A percentile compares a stretch with the other conserved stretches of the same genome.
Conservation (phyloP, 768 basidiomycete genomes). For the Termitomyces sp. region DNA sequence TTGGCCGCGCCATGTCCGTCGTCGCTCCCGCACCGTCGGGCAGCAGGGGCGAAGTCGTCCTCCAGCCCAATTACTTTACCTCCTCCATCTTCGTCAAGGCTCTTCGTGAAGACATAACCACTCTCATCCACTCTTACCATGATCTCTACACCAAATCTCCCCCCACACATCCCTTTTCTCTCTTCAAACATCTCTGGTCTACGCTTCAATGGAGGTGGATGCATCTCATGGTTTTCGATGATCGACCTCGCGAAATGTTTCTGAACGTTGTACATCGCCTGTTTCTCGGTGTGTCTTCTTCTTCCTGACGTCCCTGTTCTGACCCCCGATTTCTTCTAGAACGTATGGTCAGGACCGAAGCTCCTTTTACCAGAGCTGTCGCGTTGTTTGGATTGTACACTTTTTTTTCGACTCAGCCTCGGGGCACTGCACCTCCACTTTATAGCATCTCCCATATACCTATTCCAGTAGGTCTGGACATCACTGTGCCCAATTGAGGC, state of each 20-base stretch:
- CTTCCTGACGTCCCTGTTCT: background rate
- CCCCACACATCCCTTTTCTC: slow-evolving; percentile 46
- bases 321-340: slow-evolving; percentile 33
- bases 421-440: slow-evolving; percentile 43
- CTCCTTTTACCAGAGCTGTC: slow-evolving; percentile 49
- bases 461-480: slow-evolving; percentile 50
- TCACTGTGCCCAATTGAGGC: background rate
- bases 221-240: slow-evolving; percentile 71
- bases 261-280: slow-evolving; percentile 53
- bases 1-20: slow-evolving; percentile 34
- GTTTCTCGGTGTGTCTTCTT: slow-evolving; percentile 52
- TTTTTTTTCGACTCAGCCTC: slow-evolving; percentile 66
- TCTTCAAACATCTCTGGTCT: slow-evolving; percentile 70
- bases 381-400: slow-evolving; percentile 69
- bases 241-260: slow-evolving; percentile 58
- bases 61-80: slow-evolving; percentile 76
- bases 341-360: slow-evolving; percentile 40
- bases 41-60: slow-evolving; percentile 50
- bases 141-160: slow-evolving; percentile 35
- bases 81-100: slow-evolving; percentile 67
- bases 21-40: slow-evolving; percentile 51
- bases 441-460: slow-evolving; percentile 48
- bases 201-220: slow-evolving; percentile 69
- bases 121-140: slow-evolving; percentile 47
- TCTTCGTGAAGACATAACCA: slow-evolving; percentile 58